Conservation (phyloP, 192 early-diverging fungal species). For the Backusella luteola region DNA sequence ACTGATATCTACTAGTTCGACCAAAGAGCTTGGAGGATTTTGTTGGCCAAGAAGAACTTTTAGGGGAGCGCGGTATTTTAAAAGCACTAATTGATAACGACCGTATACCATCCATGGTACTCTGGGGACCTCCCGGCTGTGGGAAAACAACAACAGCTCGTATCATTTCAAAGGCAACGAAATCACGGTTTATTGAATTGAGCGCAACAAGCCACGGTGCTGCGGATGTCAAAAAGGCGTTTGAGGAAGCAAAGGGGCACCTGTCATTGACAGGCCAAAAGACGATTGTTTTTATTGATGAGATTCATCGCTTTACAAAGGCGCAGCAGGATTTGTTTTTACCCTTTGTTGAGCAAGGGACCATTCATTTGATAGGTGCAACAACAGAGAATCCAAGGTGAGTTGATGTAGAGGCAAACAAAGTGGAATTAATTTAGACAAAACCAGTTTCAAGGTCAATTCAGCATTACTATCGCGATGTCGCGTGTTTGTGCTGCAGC, state of each 20-base stretch:
- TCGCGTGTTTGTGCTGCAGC: constrained; percentile 72
- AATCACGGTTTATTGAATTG: constrained; percentile 48
- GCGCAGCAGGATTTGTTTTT: constrained; percentile 87
- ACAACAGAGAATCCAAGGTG: constrained; percentile 77
- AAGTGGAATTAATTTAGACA: too few relatives aligned
- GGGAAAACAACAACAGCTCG: constrained; percentile 39
- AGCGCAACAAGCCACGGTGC: constrained; percentile 55
- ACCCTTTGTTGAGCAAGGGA: constrained; percentile 74
- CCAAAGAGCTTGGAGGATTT: constrained; percentile 62
- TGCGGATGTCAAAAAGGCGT: constrained; percentile 63
- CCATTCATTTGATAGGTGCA: constrained; percentile 66
- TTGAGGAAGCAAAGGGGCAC: constrained; percentile 67
- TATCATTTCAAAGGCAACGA: constrained; percentile 50
- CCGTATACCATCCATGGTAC: constrained; percentile 70
- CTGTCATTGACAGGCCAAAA: constrained; percentile 52
- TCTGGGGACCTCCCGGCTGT: constrained; percentile 59
- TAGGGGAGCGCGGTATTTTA: constrained; percentile 65
- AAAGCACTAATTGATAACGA: constrained; percentile 64
- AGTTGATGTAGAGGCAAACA: not conserved
- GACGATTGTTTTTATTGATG: constrained; percentile 83
- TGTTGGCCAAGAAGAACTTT: constrained; percentile 68
- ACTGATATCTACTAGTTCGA: constrained; percentile 35
- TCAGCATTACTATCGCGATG: constrained; percentile 78
- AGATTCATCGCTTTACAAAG: constrained; percentile 89
- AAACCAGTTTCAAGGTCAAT: constrained; percentile 68